Evolutionary conservation across 352 stramenopile genomes (phyloP), one percentile per base, ranked within the genome.

Genomic region (Phytophthora aleatoria): DNA sequence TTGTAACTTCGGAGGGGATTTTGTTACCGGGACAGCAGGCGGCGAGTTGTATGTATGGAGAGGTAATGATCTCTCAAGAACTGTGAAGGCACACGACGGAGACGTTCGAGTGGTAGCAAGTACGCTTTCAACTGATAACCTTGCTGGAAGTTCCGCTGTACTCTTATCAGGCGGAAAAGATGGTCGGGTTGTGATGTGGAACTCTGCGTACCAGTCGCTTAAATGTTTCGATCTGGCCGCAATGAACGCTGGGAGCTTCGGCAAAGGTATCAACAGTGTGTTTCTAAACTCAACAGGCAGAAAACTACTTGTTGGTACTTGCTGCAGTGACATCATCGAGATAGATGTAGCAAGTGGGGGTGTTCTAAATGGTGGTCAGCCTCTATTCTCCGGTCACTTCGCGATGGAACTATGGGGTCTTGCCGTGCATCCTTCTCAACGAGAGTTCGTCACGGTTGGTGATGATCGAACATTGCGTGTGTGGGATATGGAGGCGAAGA

Each of bases 251-350:
- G 61, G 67, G 13, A 82, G 62, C 36, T 69, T 89, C 15, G 73
- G 67, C 27, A 77, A 64, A 56, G 50, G 60, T 8, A 72, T 91
- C 12, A 74, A 74, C 38, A 91, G 75, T 51, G 73, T 77, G 12
- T 81, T 42, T 58, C 35, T 89, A 20, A 85, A 61, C 42, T 57
- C 26, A 26, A 86, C 73, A 20, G 68, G 71, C 28, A 68, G 73
- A 57, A 90, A 69, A 51, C 59, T 85, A 10, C 67, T 98, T n/a
- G 50, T 98, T 5, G 91, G 90, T 1, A 98, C 92, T 12, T 78
- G 68, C 44, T 94, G 82, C 15, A 96, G 91, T 55, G 89, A 98
- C 36, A 95, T 98, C 15, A 83, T 95, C 31, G 91, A 91, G 57
- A 56, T 90, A 1, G 73, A 89, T 24, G 71, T 79, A 5, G 38